Evolutionary conservation across 805 yeast species (phyloP), one percentile per base, ranked within the genome.

Genomic region (Clavispora santaluciae): DNA sequence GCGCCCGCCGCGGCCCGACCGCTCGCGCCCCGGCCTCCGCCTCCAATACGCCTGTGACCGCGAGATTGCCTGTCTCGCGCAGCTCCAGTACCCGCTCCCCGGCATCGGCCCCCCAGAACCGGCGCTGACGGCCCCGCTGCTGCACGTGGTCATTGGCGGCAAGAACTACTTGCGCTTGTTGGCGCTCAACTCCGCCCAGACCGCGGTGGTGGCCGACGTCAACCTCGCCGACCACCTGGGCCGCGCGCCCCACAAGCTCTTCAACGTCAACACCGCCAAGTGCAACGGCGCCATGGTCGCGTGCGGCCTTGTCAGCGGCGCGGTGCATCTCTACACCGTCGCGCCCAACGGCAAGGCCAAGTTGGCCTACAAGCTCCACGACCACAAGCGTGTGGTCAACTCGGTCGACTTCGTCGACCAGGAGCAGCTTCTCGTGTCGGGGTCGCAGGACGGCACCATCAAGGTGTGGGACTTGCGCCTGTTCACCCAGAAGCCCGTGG

Each of bases 361-460:
- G 36, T 40, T 65, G 12, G 36, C 60, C 12, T 44, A 55, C 41
- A 60, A 57, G 29, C 54, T 62, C n/a, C 50, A 59, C 15, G 73
- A 65, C 43, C 75, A 70, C 51, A 66, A 63, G 45, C 51, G 75
- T n/a, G 59, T 64, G 36, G 59, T 70, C 36, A 69, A 70, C 46
- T 63, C 72, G 6, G 45, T 70, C 18, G 75, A 70, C 45, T 70
- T 69, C 36, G 54, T 59, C 13, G 56, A 46, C 5, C 43, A 39
- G 16, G 50, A 48, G 5, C 47, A 49, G 39, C 58, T 63, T 33
- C 44, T 70, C 8, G 52, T 69, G 16, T 65, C 71, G 1, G 95
- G 93, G 2, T 83, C 90, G 0, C 93, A 85, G 61, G 93, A 85
- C 63, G 93, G 93, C 4, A 69, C 80, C 13, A 78, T 85, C 45